These are phyloP conservation scores for Auricularia sp. DNA, from an alignment of 768 basidiomycete genomes.

Conservation along the genomic window DNA sequence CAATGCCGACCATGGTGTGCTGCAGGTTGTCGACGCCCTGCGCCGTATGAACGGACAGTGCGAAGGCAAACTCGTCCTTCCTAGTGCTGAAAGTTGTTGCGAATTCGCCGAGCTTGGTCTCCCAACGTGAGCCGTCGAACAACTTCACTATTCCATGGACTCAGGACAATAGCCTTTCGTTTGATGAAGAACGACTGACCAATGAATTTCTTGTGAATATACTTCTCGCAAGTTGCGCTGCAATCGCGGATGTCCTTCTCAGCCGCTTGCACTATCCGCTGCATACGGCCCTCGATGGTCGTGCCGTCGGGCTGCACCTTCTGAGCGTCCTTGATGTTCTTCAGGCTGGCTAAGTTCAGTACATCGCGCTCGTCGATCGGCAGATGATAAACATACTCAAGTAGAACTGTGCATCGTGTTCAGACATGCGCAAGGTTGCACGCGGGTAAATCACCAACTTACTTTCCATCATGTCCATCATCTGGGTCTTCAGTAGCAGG, in stretches of 20 bases:
- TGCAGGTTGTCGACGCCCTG: slow-evolving; percentile 13
- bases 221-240: slow-evolving; percentile 37
- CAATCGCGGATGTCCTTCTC: slow-evolving; percentile 34
- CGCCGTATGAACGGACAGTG: slow-evolving; percentile 29
- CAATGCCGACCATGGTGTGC: slow-evolving; percentile 19
- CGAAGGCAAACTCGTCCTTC: slow-evolving; percentile 26
- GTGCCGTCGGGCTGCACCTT: slow-evolving; percentile 25
- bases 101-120: slow-evolving; percentile 17
- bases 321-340: slow-evolving; percentile 19
- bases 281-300: slow-evolving; percentile 23
- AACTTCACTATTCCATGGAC: slow-evolving; percentile 10
- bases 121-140: slow-evolving; percentile 20
- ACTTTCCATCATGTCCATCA: slow-evolving; percentile 6
- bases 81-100: slow-evolving; percentile 21
- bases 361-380: background rate
- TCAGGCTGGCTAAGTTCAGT: slow-evolving; percentile 18
- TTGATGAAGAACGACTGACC: slow-evolving; percentile 14
- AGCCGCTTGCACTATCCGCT: slow-evolving; percentile 20
- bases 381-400: background rate
- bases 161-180: too few relatives aligned
- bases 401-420: background rate
- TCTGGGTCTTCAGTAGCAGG: background rate
- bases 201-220: slow-evolving; percentile 34
- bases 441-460: background rate
- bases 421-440: background rate